These are phyloP conservation scores for Teratosphaeria gauchensis DNA, from an alignment of 2,329 filamentous ascomycete species.

Conservation along the genomic window DNA sequence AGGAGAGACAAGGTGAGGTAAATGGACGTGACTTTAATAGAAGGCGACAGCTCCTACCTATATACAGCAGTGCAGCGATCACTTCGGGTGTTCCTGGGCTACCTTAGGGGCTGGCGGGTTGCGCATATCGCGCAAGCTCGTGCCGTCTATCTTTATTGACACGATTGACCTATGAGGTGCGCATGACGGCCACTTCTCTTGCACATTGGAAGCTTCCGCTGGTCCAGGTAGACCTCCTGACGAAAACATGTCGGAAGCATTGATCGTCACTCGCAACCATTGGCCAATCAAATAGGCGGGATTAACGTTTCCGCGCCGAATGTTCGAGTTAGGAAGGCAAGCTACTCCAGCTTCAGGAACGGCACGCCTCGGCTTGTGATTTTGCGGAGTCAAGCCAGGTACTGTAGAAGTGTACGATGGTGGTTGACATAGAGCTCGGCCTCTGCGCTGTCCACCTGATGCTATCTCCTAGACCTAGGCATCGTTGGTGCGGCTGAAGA, in stretches of 20 bases:
- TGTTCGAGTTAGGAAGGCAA: neutral
- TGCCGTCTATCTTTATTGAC: neutral
- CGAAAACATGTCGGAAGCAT: slow-evolving; percentile 5
- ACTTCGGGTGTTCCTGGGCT: neutral
- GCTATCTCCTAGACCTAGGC: neutral
- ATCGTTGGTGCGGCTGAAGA: neutral
- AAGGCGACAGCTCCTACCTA: neutral
- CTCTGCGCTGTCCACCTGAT: neutral
- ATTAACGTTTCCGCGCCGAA: neutral
- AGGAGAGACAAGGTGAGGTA: neutral
- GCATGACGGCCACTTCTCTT: neutral
- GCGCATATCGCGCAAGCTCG: neutral
- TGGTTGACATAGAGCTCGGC: neutral
- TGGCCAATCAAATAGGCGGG: slow-evolving; percentile 1
- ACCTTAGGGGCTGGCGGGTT: neutral
- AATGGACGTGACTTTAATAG: neutral
- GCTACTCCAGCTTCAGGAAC: neutral
- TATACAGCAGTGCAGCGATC: neutral
- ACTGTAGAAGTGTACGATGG: neutral
- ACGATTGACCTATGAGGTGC: neutral
- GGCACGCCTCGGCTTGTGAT: slow-evolving; percentile 2
- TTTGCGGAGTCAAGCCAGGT: neutral
- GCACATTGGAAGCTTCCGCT: slow-evolving; percentile 3
- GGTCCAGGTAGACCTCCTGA: slow-evolving; percentile 3
- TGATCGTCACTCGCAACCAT: neutral